Base-by-base conservation (phyloP, 352 stramenopile species). In the Stramenopiles sp. region DNA sequence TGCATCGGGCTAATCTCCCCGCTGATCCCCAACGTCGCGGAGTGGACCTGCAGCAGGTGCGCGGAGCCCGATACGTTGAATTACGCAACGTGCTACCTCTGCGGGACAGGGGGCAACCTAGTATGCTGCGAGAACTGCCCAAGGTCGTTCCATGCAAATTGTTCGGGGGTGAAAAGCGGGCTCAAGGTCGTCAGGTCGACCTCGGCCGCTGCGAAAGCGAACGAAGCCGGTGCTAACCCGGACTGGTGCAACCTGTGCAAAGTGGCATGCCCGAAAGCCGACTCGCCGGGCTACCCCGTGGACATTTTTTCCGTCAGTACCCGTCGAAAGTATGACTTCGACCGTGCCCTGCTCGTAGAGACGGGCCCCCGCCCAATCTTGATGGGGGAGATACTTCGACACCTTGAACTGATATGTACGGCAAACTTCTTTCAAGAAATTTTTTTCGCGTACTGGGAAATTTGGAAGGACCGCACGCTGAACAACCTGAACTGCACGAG, bases 61-160 rank as follows among this genome's bases (percentile, higher is more conserved):
- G 43, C 43, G 25, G 12, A 12, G 25, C 12, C 12, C 12, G 25
- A 53, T 53, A 25, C 12, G 25, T 53, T 53, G 43, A 53, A 53
- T 25, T 53, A 18, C 25, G 25, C 12, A 18, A 53, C 43, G 12
- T 53, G 43, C 25, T 53, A 18, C 25, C 12, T 53, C 12, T 53
- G 43, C 25, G 43, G 43, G 12, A 53, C 12, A 25, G 43, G 43
- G 25, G 43, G 43, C 43, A 53, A 53, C 12, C 25, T 53, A 53
- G 43, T 53, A 53, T 53, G 43, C 43, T 53, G 43, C 43, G 43
- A 53, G 25, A 53, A 53, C 43, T 53, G 43, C 43, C 43, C 43
- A 18, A 12, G 43, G 43, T 53, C 43, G 25, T 53, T 53, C 43
- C 43, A 53, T 53, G 25, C 12, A 18, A 53, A 53, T 18, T 53